These are phyloP conservation scores for Sabuloglossum arenarium DNA, from an alignment of 495 filamentous ascomycete species.

Conservation along the genomic window DNA sequence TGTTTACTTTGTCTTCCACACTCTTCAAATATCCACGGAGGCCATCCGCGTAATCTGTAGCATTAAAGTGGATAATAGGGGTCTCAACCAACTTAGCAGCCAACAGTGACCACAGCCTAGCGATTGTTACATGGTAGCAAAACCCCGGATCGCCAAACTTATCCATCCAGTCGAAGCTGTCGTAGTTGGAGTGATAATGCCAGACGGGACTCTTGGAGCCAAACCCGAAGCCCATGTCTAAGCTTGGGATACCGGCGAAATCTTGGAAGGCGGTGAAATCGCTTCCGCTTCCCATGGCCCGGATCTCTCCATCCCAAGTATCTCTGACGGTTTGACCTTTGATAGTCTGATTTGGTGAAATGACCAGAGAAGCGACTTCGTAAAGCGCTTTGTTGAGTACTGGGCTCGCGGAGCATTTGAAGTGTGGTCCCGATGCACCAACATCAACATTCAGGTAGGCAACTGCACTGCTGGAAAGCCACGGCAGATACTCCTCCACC, in stretches of 20 bases:
- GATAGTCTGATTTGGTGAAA: constrained; percentile 45
- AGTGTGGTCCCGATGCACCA: constrained; percentile 29
- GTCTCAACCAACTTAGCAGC: constrained; percentile 20
- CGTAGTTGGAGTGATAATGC: constrained; percentile 64
- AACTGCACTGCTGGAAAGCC: constrained; percentile 40
- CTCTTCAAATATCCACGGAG: constrained; percentile 8
- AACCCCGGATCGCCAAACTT: constrained; percentile 41
- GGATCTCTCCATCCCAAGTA: constrained; percentile 35
- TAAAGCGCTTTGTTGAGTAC: constrained; percentile 58
- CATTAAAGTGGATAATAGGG: constrained; percentile 20
- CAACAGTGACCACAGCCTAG: constrained; percentile 32
- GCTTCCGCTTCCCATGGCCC: constrained; percentile 46
- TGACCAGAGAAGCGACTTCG: constrained; percentile 45
- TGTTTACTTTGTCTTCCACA: background rate
- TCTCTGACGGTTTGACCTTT: constrained; percentile 22
- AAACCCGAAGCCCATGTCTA: constrained; percentile 36
- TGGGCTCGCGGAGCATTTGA: constrained; percentile 42
- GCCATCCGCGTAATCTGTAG: constrained; percentile 19
- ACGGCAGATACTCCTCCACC: constrained; percentile 69
- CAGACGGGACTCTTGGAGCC: constrained; percentile 33
- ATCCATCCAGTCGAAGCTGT: constrained; percentile 58
- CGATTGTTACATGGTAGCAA: constrained; percentile 36
- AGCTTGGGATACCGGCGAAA: constrained; percentile 42
- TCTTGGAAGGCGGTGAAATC: constrained; percentile 63
- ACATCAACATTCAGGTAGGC: constrained; percentile 59